Conservation (phyloP, 176 grass and related monocot species). For the Lolium perenne region DNA sequence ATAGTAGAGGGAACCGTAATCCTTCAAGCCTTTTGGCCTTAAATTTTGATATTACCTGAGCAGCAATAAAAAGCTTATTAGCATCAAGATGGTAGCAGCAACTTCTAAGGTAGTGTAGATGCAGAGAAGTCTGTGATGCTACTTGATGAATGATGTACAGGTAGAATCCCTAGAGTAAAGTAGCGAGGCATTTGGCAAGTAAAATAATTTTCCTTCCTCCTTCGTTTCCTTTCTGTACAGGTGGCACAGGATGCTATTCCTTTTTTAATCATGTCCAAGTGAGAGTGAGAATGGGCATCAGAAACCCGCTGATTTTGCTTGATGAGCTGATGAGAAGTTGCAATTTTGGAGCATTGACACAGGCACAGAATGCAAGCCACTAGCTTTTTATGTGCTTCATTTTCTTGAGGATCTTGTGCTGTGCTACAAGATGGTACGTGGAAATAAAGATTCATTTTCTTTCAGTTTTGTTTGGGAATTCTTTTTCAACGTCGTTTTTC, state of each 20-base stretch:
- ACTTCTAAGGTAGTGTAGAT: slow-evolving; percentile 65
- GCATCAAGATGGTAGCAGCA: slow-evolving; percentile 46
- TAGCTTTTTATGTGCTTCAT: slow-evolving; percentile 39
- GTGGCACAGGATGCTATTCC: slow-evolving; percentile 44
- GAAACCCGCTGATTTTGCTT: slow-evolving; percentile 31
- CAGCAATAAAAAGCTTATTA: slow-evolving; percentile 57
- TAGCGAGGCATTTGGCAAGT: slow-evolving; percentile 48
- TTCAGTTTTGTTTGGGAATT: slow-evolving; percentile 19
- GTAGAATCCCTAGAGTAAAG: slow-evolving; percentile 49
- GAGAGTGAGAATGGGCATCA: slow-evolving; percentile 12
- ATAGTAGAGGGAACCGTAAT: slow-evolving; percentile 26
- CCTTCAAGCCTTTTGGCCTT: slow-evolving; percentile 34
- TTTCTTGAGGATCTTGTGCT: slow-evolving; percentile 46
- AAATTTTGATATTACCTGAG: slow-evolving; percentile 37
- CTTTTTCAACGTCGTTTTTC: background rate
- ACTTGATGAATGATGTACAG: slow-evolving; percentile 43
- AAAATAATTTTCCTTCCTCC: slow-evolving; percentile 63
- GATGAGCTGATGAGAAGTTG: slow-evolving; percentile 48
- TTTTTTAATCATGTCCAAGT: slow-evolving; percentile 46
- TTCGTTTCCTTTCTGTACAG: slow-evolving; percentile 66
- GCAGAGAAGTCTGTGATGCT: slow-evolving; percentile 41
- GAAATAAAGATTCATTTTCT: slow-evolving; percentile 42
- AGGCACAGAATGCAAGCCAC: slow-evolving; percentile 35
- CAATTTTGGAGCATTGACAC: slow-evolving; percentile 24
- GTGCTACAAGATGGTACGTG: slow-evolving; percentile 58